phyloP scores from a whole-genome alignment of 257 asterid genomes.

The Parsonsia alboflavescens region DNA sequence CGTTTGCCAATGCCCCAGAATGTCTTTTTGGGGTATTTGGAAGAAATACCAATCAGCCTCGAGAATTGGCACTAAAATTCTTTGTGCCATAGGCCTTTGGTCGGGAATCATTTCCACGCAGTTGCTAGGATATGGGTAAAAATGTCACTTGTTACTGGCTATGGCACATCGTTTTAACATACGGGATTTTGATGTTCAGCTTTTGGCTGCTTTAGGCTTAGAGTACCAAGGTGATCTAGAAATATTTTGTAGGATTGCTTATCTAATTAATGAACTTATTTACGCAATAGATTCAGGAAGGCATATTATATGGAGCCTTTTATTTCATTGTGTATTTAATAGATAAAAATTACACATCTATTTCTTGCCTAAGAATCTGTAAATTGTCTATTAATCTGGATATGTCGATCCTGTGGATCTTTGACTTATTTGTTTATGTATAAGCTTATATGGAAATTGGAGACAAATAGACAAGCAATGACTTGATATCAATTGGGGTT shows the following conservation, averaged over 20 bases:
- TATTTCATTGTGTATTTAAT: background rate
- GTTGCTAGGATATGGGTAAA: slow-evolving; percentile 24
- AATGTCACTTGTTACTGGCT: slow-evolving; percentile 6
- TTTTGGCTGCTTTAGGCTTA: background rate
- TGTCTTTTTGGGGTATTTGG: slow-evolving; percentile 30
- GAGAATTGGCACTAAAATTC: slow-evolving; percentile 65
- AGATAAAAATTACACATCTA: background rate
- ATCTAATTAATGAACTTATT: too few species aligned
- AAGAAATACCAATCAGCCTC: slow-evolving; percentile 53
- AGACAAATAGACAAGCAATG: background rate
- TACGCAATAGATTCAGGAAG: background rate
- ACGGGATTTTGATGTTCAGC: too few species aligned
- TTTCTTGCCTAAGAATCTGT: background rate
- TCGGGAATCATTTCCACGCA: slow-evolving; percentile 55
- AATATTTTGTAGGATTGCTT: background rate
- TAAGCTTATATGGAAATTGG: background rate
- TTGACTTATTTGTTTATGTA: background rate
- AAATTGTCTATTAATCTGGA: background rate
- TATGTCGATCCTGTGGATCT: background rate
- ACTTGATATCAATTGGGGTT: background rate
- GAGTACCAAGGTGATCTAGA: background rate
- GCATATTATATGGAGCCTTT: background rate
- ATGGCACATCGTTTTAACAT: background rate
- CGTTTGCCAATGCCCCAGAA: slow-evolving; percentile 31
- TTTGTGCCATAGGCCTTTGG: slow-evolving; percentile 93